Base-by-base conservation (phyloP, 2,329 filamentous ascomycete species). In the Clonostachys solani region DNA sequence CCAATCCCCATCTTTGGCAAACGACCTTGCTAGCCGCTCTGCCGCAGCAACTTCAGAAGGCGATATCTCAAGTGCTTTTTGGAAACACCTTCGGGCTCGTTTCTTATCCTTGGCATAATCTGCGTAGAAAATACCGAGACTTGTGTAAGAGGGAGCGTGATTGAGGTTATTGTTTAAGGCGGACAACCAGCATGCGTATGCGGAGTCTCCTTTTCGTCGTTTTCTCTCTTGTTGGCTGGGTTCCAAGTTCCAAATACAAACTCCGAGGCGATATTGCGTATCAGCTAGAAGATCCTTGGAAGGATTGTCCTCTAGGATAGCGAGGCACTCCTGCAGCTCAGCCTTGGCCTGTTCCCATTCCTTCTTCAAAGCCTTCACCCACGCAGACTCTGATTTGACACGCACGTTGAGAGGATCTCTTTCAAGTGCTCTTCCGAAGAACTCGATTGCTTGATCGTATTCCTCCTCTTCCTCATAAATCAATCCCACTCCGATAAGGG, bases 401-500 rank as follows among this genome's bases (percentile, higher is more conserved):
- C 84, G 86, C 17, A 91, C 73, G 55, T 96, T 96, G 12, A 73
- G 72, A 3, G 77, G 71, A 59, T 96, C 89, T 19, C 87, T 81
- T 52, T 83, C 64, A 23, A 95, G 64, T 2, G 94, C 94, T 52
- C 89, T 81, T 37, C 78, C 78, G 12, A 99, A 70, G 58, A 95
- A 96, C 29, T 86, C 80, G 37, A 92, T 83, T 0, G 95, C 94
- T 57, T 89, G 78, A 42, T 80, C 75, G 57, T 89, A 96, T 52
- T 97, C 87, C 58, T 96, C 87, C 54, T 96, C 91, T 57, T 97
- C 94, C 64, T 96, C 91, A 42, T 92, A 86, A 38, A 99, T 92
- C 19, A 97, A 69, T 2, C 94, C 95, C 34, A 96, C 83, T 1
- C 94, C 94, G 42, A 97, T 88, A 51, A 99, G 73, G 3, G 92